Evolutionary conservation across 108 stramenopile species (phyloP), one percentile per base, ranked within the genome.

Genomic region (Skeletonema costatum): DNA sequence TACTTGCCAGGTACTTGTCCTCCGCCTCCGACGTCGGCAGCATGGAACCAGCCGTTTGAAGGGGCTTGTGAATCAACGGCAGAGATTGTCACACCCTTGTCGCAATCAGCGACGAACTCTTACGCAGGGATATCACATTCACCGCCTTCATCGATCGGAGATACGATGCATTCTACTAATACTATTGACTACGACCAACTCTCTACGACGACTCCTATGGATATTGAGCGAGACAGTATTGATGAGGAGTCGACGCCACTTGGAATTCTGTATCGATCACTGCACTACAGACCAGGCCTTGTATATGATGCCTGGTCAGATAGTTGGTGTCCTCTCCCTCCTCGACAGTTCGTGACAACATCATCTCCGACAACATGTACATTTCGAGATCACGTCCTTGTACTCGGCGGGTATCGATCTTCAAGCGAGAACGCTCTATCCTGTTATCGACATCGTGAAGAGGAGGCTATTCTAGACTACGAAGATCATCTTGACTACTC

Each of bases 381-480:
- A 2, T 73, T 56, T 35, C 39, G 32, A 2, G 70, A 78, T 56
- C 63, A 13, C n/a, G 71, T 78, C 17, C 44, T 78, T n/a, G 77
- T 78, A 1, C 36, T 78, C 0, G 77, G 77, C 1, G 77, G 77
- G 48, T 78, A 78, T 66, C 70, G 71, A 59, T 78, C 77, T 50
- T 72, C 71, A 25, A 25, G 25, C 1, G 77, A 78, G 19, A 78
- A 73, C 42, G 72, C 72, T 5, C 48, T 78, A 0, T 60, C 56
- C 4, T 73, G 71, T 38, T 78, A 73, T 59, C 71, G 64, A 0
- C 75, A 76, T 38, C 44, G 75, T 63, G 75, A 76, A 25, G 77
- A 78, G 17, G 77, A 73, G 14, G 30, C 50, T 2, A 78, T 78
- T 48, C 19, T 72, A 31, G 77, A 78, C 42, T 78, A 78, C 44